Conservation (phyloP, 768 basidiomycete species). For the Mycena epipterygia region DNA sequence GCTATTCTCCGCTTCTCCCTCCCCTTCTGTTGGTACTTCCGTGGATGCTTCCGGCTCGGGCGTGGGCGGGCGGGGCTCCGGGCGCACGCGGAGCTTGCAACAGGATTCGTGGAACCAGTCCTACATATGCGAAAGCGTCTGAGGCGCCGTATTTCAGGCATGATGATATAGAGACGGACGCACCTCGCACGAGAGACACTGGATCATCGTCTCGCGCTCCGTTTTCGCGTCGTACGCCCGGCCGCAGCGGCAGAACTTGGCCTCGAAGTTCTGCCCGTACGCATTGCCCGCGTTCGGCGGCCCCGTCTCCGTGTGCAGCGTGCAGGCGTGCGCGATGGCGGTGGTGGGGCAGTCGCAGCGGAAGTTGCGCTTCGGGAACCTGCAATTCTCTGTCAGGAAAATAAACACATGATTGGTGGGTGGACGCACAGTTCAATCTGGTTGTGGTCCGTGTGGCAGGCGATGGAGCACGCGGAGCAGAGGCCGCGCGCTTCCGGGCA, state of each 20-base stretch:
- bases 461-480: conserved; percentile 87
- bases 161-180: conserved; percentile 29
- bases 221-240: conserved; percentile 77
- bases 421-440: conserved; percentile 78
- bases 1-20: too few relatives aligned
- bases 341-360: conserved; percentile 89
- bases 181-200: conserved; percentile 90
- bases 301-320: conserved; percentile 68
- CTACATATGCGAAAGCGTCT: conserved; percentile 60
- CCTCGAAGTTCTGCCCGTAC: conserved; percentile 83
- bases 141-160: too few relatives aligned
- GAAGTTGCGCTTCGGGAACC: conserved; percentile 87
- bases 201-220: conserved; percentile 90
- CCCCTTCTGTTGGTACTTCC: background rate
- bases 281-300: conserved; percentile 69
- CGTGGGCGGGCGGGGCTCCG: conserved; percentile 60
- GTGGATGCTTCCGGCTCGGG: conserved; percentile 40
- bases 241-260: conserved; percentile 82
- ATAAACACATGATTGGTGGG: background rate
- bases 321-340: conserved; percentile 71
- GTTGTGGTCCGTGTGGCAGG: conserved; percentile 90
- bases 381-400: conserved; percentile 37
- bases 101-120: conserved; percentile 96
- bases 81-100: conserved; percentile 81
- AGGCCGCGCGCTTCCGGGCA: conserved; percentile 78